Conservation (phyloP, 2,329 filamentous ascomycete genomes). For the Ascochyta pisi region DNA sequence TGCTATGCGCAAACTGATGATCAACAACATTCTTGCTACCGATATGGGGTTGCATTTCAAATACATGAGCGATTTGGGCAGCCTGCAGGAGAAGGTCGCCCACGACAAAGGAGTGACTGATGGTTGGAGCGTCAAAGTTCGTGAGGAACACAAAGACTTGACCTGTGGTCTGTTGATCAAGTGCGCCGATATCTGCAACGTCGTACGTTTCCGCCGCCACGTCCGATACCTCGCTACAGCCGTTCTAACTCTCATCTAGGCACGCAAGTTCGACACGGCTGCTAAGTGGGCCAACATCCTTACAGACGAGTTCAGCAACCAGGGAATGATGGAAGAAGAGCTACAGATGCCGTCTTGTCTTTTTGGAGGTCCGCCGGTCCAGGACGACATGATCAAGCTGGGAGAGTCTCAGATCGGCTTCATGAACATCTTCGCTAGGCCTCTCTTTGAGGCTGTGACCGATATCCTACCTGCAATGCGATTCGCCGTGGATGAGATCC, state of each 20-base stretch:
- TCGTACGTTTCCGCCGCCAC: constrained; percentile 66
- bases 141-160: constrained; percentile 78
- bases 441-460: constrained; percentile 86
- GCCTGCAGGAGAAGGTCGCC: constrained; percentile 78
- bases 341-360: constrained; percentile 87
- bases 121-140: constrained; percentile 76
- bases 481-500: constrained; percentile 83
- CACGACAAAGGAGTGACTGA: constrained; percentile 69
- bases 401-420: constrained; percentile 91
- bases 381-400: constrained; percentile 82
- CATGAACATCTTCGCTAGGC: constrained; percentile 94
- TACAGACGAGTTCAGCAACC: constrained; percentile 93
- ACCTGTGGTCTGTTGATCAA: constrained; percentile 95
- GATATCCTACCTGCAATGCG: constrained; percentile 84
- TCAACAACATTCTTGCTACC: constrained; percentile 95
- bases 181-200: constrained; percentile 98
- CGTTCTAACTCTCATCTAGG: constrained; percentile 58
- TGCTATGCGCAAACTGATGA: constrained; percentile 87
- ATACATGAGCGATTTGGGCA: constrained; percentile 89
- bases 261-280: constrained; percentile 81
- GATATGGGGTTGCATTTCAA: constrained; percentile 98
- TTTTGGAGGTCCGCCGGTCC: constrained; percentile 77
- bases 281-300: constrained; percentile 90
- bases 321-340: constrained; percentile 89
- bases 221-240: neutral